phyloP scores from a whole-genome alignment of 169 alveolate species.

The Blepharisma undulans region DNA sequence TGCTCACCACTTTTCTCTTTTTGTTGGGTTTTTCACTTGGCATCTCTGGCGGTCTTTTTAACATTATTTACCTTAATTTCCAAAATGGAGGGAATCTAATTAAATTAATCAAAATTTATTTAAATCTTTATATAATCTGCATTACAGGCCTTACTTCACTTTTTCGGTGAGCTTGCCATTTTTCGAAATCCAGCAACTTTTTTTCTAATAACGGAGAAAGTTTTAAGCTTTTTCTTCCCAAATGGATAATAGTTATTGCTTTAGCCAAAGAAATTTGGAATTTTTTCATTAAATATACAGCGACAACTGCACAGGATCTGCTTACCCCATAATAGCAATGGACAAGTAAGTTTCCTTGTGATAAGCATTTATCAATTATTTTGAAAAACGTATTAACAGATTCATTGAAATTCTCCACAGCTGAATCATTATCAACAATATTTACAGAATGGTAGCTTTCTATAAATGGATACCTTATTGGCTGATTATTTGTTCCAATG shows the following conservation, averaged over 20 bases:
- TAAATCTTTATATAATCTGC: not conserved
- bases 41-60: not conserved
- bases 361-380: not conserved
- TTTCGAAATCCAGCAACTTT: constrained; percentile 14
- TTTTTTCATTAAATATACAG: constrained; percentile 79
- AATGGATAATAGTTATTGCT: constrained; percentile 67
- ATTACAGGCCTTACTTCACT: not conserved
- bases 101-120: too few relatives aligned
- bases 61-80: not conserved
- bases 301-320: constrained; percentile 76
- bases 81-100: not conserved
- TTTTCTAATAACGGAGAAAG: not conserved
- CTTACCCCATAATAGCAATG: constrained; percentile 84
- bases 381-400: not conserved
- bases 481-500: not conserved
- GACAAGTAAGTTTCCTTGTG: constrained; percentile 68
- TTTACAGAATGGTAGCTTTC: not conserved
- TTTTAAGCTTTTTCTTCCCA: constrained; percentile 39
- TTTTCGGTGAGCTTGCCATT: not conserved
- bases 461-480: not conserved
- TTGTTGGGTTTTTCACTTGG: not conserved
- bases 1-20: not conserved
- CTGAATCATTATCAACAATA: not conserved
- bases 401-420: not conserved
- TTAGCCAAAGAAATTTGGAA: constrained; percentile 69